Evolutionary conservation across 371 early-diverging fungal genomes (phyloP).

Genomic region (Mucor piriformis): DNA sequence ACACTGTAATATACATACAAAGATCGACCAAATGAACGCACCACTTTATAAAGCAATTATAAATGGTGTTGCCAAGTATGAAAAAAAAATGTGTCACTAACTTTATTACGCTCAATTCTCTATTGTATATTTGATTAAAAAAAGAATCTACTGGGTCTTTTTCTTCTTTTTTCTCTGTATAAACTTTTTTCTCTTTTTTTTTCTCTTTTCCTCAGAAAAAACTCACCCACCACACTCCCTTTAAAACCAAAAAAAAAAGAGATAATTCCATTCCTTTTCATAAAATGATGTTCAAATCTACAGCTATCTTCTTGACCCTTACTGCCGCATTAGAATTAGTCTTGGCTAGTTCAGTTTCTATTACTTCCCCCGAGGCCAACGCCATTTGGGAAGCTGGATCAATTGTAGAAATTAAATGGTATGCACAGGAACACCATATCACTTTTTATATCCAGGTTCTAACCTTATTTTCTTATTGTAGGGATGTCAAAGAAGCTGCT

Average conservation of each 20-base stretch:
- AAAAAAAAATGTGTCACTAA: constrained; percentile 27
- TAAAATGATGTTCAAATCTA: constrained; percentile 16
- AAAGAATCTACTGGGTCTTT: neutral
- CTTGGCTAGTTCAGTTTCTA: constrained; percentile 29
- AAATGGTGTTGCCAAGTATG: neutral
- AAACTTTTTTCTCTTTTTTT: constrained; percentile 1
- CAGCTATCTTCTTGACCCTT: constrained; percentile 18
- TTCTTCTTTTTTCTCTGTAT: neutral
- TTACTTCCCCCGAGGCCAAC: constrained; percentile 36
- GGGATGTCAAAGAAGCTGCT: constrained; percentile 18
- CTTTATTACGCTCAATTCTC: constrained; percentile 19
- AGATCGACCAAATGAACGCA: constrained; percentile 9
- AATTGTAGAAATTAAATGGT: constrained; percentile 45
- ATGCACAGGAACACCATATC: constrained; percentile 1
- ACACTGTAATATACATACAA: constrained; percentile 5
- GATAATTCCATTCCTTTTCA: constrained; percentile 14
- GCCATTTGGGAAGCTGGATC: constrained; percentile 37
- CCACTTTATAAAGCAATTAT: too few species aligned
- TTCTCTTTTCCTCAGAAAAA: neutral
- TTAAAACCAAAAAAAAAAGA: constrained; percentile 5
- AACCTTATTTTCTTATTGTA: neutral
- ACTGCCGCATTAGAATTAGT: constrained; percentile 22
- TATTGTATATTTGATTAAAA: neutral
- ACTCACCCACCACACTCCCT: neutral
- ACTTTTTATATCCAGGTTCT: too few species aligned